These are phyloP conservation scores for Bisporella sp. DNA, from an alignment of 2,329 filamentous ascomycete species.

Conservation along the genomic window DNA sequence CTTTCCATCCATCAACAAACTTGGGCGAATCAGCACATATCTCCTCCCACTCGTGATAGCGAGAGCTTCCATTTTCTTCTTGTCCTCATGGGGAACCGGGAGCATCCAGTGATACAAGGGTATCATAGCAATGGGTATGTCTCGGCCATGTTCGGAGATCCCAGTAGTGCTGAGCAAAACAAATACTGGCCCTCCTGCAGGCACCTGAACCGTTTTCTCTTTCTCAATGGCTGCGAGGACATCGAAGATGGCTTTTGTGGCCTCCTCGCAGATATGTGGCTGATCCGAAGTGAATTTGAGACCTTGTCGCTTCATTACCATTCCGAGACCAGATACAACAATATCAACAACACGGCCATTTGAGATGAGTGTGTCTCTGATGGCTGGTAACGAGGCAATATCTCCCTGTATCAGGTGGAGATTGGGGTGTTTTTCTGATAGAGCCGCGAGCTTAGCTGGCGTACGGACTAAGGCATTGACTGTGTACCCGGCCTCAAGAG, in stretches of 20 bases:
- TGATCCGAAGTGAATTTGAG: conserved; percentile 35
- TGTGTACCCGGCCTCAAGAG: conserved; percentile 4
- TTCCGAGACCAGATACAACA: conserved; percentile 43
- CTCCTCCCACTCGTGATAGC: conserved; percentile 18
- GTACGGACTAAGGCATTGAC: conserved; percentile 3
- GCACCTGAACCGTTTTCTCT: conserved; percentile 11
- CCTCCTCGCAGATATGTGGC: conserved; percentile 40
- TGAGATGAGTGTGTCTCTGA: neutral
- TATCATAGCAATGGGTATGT: conserved; percentile 35
- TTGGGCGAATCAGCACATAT: conserved; percentile 20
- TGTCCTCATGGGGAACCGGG: conserved; percentile 39
- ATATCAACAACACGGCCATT: conserved; percentile 33
- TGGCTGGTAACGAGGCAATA: neutral
- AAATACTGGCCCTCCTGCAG: conserved; percentile 27
- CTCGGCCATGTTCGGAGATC: conserved; percentile 31
- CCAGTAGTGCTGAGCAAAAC: conserved; percentile 37
- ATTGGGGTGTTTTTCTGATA: neutral
- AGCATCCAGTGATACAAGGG: conserved; percentile 39
- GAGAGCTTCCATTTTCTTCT: conserved; percentile 38
- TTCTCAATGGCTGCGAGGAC: conserved; percentile 19
- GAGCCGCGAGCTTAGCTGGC: neutral
- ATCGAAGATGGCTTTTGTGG: conserved; percentile 35
- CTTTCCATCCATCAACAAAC: conserved; percentile 25
- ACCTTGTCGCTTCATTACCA: conserved; percentile 16
- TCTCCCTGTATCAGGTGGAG: conserved; percentile 4